Base-by-base conservation (phyloP, 768 basidiomycete genomes). In the Suillus hirtellus region DNA sequence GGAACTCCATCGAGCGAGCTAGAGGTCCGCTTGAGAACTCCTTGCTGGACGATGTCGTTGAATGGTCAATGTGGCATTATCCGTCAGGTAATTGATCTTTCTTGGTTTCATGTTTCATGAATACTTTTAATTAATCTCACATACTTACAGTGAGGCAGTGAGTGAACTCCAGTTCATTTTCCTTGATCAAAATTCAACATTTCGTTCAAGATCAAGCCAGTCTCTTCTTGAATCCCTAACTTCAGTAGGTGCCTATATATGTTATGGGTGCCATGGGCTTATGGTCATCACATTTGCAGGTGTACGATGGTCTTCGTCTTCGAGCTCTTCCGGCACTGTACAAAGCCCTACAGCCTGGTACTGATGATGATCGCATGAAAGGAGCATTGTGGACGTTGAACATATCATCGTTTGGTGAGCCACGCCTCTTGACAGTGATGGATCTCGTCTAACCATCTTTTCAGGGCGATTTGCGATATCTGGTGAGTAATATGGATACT, bases 341-440 rank as follows among this genome's bases (percentile, higher is more conserved):
- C 64, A 73, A 79, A 46, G 83, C 85, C 5, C 75, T 90, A 59
- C 80, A 84, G 58, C 86, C 88, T 7, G 92, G 89, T 3, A 83
- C 82, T 21, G 93, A 95, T 44, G 92, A 92, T 68, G 92, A 94
- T 72, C 83, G 90, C n/a, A 92, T 95, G 88, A 96, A 97, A 77
- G 95, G 95, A 11, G 91, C 92, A 3, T 75, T 95, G 21, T 94
- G 92, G 86, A 88, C 89, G 4, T 71, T 94, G 37, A 88, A 90
- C 69, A 78, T 81, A 10, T 79, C 86, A 11, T 79, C 80, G 5
- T 87, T 93, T 65, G 88, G 90, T 76, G 67, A 68, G 73, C 27
- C 34, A 31, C 62, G 9, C 59, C 17, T 55, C 50, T 60, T 40
- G 42, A 44, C 2, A 35, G 34, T 40, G 24, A n/a, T 49, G 46